These are phyloP conservation scores for Cicer bijugum DNA, from an alignment of 306 rosid genomes.

Conservation along the genomic window DNA sequence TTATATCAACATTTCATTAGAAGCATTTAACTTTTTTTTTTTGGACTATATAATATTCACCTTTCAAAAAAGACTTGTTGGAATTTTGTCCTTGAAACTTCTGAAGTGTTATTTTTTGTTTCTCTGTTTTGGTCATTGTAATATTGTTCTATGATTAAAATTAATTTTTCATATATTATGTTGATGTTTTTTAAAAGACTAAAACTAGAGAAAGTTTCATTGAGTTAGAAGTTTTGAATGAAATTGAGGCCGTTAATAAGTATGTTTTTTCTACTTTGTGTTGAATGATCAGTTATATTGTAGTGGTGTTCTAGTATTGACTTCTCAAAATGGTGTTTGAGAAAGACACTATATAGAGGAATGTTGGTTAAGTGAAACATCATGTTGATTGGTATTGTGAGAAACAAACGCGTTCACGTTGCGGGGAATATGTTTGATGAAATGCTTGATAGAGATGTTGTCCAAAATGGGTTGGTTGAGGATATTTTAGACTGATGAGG, in stretches of 20 bases:
- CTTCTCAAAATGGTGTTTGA: not conserved
- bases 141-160: not conserved
- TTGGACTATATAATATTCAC: not conserved
- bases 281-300: too few relatives aligned
- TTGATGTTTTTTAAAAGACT: too few relatives aligned
- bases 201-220: too few relatives aligned
- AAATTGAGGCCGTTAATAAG: too few relatives aligned
- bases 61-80: too few relatives aligned
- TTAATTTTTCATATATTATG: too few relatives aligned
- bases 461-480: not conserved
- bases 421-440: not conserved
- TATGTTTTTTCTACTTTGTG: not conserved
- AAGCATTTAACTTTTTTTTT: not conserved
- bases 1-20: not conserved
- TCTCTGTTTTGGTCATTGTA: not conserved
- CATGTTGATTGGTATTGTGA: not conserved
- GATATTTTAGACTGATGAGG: not conserved
- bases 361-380: not conserved
- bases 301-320: not conserved
- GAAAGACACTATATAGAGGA: not conserved
- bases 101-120: too few relatives aligned
- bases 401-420: not conserved
- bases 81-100: too few relatives aligned
- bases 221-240: too few relatives aligned
- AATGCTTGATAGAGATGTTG: not conserved